Evolutionary conservation across 164 flowering plant species (phyloP).

Genomic region (Vitis vinifera): DNA sequence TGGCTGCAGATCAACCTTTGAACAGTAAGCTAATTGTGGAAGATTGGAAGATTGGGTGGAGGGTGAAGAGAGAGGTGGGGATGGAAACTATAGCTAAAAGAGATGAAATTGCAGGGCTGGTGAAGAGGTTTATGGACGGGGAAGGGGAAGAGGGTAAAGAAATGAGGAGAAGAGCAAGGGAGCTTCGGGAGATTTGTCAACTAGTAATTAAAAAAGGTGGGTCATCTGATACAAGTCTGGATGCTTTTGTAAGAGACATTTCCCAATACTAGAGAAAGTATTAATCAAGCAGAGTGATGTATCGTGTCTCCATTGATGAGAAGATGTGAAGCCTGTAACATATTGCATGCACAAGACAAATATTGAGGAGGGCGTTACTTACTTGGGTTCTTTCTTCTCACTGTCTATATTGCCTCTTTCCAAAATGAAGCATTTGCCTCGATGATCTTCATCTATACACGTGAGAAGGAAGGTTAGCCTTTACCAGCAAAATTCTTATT

Average conservation of each 20-base stretch:
- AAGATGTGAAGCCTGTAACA: no score
- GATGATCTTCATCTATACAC: no score
- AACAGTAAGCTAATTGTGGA: slow-evolving; percentile 43
- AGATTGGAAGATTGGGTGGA: slow-evolving; percentile 48
- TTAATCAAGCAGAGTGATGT: no score
- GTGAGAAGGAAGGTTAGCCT: no score
- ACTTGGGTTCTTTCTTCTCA: no score
- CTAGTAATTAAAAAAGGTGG: slow-evolving; percentile 28
- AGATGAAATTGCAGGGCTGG: slow-evolving; percentile 26
- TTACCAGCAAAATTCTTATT: no score
- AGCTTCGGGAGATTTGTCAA: slow-evolving; percentile 13
- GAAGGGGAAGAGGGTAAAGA: slow-evolving; percentile 22
- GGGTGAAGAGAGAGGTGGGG: slow-evolving; percentile 13
- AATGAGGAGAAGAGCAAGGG: slow-evolving; percentile 28
- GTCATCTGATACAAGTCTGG: slow-evolving; percentile 27
- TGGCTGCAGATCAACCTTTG: slow-evolving; percentile 32
- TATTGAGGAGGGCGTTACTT: no score
- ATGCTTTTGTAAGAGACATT: slow-evolving; percentile 20
- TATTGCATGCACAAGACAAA: no score
- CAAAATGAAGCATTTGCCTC: no score
- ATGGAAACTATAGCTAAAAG: slow-evolving; percentile 13
- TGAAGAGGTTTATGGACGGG: slow-evolving; percentile 38
- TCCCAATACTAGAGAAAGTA: not conserved
- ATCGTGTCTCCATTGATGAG: no score
- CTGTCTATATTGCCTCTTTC: no score